A percentile compares a stretch with the other conserved stretches of the same genome.
Evolutionary conservation across 352 stramenopile genomes (phyloP).

Genomic region (Bremia lactucae): DNA sequence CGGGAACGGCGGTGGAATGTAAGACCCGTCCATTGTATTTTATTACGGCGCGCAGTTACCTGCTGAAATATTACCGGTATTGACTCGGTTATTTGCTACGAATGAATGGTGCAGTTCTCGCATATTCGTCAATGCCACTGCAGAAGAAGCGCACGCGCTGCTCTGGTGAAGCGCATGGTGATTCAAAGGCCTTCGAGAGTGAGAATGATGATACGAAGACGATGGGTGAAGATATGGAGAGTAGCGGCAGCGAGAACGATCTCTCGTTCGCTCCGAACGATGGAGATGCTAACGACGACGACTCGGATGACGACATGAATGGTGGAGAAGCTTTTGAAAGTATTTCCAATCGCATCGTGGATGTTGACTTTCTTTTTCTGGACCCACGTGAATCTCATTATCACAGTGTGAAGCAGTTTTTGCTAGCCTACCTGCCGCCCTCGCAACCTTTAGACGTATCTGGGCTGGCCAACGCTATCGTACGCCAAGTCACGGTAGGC

Average conservation of each 20-base stretch:
- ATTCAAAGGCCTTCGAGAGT: conserved; percentile 6
- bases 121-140: conserved; percentile 20
- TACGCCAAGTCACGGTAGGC: conserved; percentile 56
- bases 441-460: conserved; percentile 75
- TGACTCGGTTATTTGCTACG: too few species aligned
- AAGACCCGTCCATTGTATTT: conserved; percentile 21
- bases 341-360: conserved; percentile 30
- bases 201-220: conserved; percentile 29
- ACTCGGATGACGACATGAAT: conserved; percentile 51
- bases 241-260: conserved; percentile 43
- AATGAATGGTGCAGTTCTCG: too few species aligned
- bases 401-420: conserved; percentile 81
- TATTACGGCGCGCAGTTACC: too few species aligned
- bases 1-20: conserved; percentile 68
- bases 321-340: conserved; percentile 31
- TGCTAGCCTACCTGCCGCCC: conserved; percentile 59
- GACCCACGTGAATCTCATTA: conserved; percentile 74
- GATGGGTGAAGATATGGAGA: conserved; percentile 38
- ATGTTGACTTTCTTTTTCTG: conserved; percentile 77
- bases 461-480: conserved; percentile 63
- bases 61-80: too few species aligned
- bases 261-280: conserved; percentile 36
- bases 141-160: conserved; percentile 29
- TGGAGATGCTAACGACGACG: conserved; percentile 33
- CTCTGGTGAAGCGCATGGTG: conserved; percentile 9